Evolutionary conservation across 2,329 filamentous ascomycete genomes (phyloP).

Genomic region (Laburnicola sp.): DNA sequence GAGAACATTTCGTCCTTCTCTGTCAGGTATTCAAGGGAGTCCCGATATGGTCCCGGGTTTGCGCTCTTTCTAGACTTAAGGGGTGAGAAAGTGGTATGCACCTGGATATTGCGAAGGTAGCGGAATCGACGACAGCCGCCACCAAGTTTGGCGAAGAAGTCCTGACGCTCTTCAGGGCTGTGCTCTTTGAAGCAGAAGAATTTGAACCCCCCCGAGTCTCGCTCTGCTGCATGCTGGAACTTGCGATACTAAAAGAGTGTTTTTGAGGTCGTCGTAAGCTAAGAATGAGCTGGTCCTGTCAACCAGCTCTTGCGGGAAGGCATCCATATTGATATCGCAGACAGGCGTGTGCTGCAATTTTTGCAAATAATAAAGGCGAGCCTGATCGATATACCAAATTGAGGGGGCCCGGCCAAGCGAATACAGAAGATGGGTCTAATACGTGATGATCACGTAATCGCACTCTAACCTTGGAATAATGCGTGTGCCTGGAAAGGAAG

Average conservation of each 20-base stretch:
- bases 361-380: too few relatives aligned
- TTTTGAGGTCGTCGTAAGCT: background rate
- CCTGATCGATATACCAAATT: too few relatives aligned
- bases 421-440: too few relatives aligned
- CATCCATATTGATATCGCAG: too few relatives aligned
- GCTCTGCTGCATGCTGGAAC: constrained; percentile 1
- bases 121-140: background rate
- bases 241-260: background rate
- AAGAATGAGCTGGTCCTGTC: background rate
- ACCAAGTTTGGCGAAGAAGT: background rate
- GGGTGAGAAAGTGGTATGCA: background rate
- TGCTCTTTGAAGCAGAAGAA: background rate
- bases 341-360: too few relatives aligned
- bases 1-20: background rate
- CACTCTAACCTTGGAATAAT: too few relatives aligned
- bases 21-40: background rate
- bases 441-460: too few relatives aligned
- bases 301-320: constrained; percentile 1
- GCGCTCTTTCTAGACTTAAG: background rate
- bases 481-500: too few relatives aligned
- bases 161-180: background rate
- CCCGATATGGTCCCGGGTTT: background rate
- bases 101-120: background rate
- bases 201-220: background rate
- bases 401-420: too few relatives aligned